Evolutionary conservation across 2,329 filamentous ascomycete genomes (phyloP).

Genomic region (Ceratocystis destructans): DNA sequence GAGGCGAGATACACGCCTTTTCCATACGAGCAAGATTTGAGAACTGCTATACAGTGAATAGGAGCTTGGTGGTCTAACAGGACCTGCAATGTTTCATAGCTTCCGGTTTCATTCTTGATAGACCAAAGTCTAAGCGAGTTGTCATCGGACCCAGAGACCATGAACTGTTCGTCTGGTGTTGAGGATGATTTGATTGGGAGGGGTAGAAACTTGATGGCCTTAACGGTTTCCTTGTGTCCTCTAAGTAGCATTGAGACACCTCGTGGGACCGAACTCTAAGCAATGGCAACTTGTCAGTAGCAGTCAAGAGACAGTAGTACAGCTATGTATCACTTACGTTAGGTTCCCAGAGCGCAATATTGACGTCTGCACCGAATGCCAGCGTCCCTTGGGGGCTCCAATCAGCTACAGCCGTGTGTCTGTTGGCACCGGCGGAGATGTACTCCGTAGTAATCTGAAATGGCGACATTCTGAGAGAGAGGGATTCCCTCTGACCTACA

Average conservation of each 20-base stretch:
- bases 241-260: slow-evolving; percentile 56
- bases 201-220: slow-evolving; percentile 66
- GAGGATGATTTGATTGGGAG: slow-evolving; percentile 32
- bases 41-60: slow-evolving; percentile 52
- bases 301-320: not conserved
- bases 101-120: slow-evolving; percentile 23
- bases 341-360: slow-evolving; percentile 80
- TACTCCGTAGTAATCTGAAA: slow-evolving; percentile 33
- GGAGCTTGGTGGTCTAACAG: slow-evolving; percentile 52
- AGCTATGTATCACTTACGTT: slow-evolving; percentile 38
- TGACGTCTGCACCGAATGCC: slow-evolving; percentile 79
- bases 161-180: slow-evolving; percentile 27
- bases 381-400: slow-evolving; percentile 65
- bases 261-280: slow-evolving; percentile 27
- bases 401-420: slow-evolving; percentile 78
- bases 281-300: slow-evolving; percentile 17
- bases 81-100: slow-evolving; percentile 37
- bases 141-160: slow-evolving; percentile 75
- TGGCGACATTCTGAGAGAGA: slow-evolving; percentile 21
- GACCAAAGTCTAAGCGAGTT: slow-evolving; percentile 59
- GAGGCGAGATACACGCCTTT: slow-evolving; percentile 49
- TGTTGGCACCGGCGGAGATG: slow-evolving; percentile 72
- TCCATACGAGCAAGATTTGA: slow-evolving; percentile 24
- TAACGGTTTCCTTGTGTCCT: slow-evolving; percentile 69
- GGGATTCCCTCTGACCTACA: too few relatives aligned